phyloP scores from a whole-genome alignment of 1,284 basidiomycete genomes.

The Singerocomus rubriflavus region DNA sequence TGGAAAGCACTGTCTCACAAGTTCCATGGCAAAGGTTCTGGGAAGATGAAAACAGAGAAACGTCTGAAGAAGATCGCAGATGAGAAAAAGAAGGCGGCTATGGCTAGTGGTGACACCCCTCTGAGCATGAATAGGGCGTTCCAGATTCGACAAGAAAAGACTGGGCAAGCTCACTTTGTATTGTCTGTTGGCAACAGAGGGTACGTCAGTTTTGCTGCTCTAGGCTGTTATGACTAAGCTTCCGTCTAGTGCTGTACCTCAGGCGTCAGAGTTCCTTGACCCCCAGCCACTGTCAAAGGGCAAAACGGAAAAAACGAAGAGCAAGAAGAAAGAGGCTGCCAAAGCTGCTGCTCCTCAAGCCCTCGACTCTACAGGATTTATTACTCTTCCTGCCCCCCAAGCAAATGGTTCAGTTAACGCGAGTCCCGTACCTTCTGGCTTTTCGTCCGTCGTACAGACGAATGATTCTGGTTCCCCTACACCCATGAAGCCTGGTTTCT shows the following conservation, averaged over 20 bases:
- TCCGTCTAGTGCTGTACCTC: slow-evolving; percentile 67
- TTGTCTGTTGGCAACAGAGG: slow-evolving; percentile 91
- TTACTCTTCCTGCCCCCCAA: slow-evolving; percentile 61
- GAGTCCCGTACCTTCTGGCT: slow-evolving; percentile 46
- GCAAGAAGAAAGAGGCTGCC: slow-evolving; percentile 69
- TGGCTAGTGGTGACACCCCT: slow-evolving; percentile 91
- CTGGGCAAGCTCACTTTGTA: slow-evolving; percentile 92
- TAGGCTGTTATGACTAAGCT: slow-evolving; percentile 1
- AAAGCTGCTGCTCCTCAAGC: slow-evolving; percentile 44
- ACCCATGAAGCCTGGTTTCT: slow-evolving; percentile 68
- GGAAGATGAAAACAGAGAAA: slow-evolving; percentile 94
- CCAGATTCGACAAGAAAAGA: slow-evolving; percentile 85
- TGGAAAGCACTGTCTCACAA: slow-evolving; percentile 95
- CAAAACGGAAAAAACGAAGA: slow-evolving; percentile 75
- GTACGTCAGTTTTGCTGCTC: slow-evolving; percentile 42
- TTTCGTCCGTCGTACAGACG: slow-evolving; percentile 33
- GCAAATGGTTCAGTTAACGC: slow-evolving; percentile 36
- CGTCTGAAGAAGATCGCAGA: slow-evolving; percentile 91
- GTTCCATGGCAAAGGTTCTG: slow-evolving; percentile 94
- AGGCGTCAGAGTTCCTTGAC: slow-evolving; percentile 74
- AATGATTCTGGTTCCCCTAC: slow-evolving; percentile 56
- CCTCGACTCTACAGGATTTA: slow-evolving; percentile 58
- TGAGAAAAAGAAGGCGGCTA: slow-evolving; percentile 87
- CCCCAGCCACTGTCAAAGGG: slow-evolving; percentile 68
- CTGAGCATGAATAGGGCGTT: slow-evolving; percentile 91